Evolutionary conservation across 2,329 filamentous ascomycete species (phyloP).

Genomic region (Penicillium frequentans): DNA sequence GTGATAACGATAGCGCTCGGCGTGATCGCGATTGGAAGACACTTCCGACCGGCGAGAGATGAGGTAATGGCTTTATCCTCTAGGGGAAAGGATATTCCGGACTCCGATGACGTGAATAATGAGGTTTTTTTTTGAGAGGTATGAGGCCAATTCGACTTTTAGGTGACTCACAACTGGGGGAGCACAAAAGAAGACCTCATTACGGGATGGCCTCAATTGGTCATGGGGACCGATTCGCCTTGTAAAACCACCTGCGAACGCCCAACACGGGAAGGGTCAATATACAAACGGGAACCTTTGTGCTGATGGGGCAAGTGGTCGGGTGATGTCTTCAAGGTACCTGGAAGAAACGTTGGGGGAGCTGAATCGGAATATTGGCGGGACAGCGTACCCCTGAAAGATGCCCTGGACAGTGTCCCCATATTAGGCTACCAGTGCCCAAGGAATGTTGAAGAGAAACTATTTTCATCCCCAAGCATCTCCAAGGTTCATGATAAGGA

Average conservation of each 20-base stretch:
- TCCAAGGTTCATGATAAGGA: background rate
- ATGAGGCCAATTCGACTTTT: background rate
- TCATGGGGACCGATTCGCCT: background rate
- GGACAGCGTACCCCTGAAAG: background rate
- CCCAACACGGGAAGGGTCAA: background rate
- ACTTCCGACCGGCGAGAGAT: constrained; percentile 15
- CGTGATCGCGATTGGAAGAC: constrained; percentile 23
- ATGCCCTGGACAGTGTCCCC: background rate
- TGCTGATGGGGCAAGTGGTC: constrained; percentile 3
- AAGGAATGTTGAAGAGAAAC: background rate
- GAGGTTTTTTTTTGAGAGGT: background rate
- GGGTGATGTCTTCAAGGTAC: constrained; percentile 5
- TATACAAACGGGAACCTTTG: background rate
- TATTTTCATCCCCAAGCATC: background rate
- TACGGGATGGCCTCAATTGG: background rate
- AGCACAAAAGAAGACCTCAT: background rate
- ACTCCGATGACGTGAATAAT: background rate
- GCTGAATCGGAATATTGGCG: background rate
- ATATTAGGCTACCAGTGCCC: background rate
- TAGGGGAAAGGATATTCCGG: constrained; percentile 16
- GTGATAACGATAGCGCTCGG: constrained; percentile 21
- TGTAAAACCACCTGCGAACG: background rate
- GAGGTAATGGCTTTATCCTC: constrained; percentile 15
- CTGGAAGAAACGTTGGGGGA: background rate
- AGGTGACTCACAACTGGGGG: background rate